These are phyloP conservation scores for Rhododendron molle DNA, from an alignment of 148 eudicot genomes.

Conservation along the genomic window DNA sequence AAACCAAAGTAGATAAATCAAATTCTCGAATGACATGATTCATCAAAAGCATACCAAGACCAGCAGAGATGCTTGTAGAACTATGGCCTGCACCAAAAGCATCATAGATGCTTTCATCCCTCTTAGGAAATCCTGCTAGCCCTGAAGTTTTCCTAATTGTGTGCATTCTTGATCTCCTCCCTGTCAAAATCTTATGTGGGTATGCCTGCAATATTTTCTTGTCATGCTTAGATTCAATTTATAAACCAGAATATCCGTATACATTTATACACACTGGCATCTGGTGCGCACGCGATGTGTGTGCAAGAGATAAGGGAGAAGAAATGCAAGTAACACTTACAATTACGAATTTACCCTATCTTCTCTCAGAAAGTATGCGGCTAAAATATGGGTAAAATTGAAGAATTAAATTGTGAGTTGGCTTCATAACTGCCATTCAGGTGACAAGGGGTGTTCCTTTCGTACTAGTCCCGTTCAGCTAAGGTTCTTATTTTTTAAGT, in stretches of 20 bases:
- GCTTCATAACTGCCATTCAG: too few species aligned
- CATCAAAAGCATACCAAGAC: conserved; percentile 43
- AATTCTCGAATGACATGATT: not conserved
- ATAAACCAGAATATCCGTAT: not conserved
- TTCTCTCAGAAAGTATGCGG: too few species aligned
- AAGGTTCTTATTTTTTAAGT: too few species aligned
- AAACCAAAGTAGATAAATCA: too few species aligned
- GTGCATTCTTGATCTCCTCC: conserved; percentile 73
- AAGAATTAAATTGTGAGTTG: too few species aligned
- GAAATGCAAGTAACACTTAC: too few species aligned
- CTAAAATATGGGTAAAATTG: too few species aligned
- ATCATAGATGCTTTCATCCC: conserved; percentile 71
- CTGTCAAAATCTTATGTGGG: conserved; percentile 72
- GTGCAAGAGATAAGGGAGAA: not conserved
- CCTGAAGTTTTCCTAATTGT: conserved; percentile 75
- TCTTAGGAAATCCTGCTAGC: conserved; percentile 72
- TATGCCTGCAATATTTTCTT: conserved; percentile 49
- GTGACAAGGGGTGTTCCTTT: too few species aligned
- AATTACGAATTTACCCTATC: too few species aligned
- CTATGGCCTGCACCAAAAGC: conserved; percentile 86
- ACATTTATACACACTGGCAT: not conserved
- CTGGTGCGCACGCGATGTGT: too few species aligned
- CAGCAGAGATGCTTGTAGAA: conserved; percentile 87
- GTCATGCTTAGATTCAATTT: not conserved
- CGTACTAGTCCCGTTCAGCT: too few species aligned